These are phyloP conservation scores for Ustilago shanxiensis DNA, from an alignment of 1,284 basidiomycete species.

Conservation along the genomic window DNA sequence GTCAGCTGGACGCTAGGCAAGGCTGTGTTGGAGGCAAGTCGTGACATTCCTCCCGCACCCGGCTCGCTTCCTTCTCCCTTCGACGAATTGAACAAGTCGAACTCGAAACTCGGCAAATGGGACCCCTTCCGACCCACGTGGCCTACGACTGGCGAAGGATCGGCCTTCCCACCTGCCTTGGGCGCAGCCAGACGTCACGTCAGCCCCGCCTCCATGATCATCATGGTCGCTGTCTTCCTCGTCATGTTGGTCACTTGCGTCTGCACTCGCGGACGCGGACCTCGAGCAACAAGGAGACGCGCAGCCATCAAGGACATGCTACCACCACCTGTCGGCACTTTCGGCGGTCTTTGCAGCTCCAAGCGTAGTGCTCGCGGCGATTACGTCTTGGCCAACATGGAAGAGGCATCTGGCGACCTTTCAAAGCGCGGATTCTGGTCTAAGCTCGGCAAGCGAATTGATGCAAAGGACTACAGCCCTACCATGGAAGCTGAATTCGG, in stretches of 20 bases:
- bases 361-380: slow-evolving; percentile 53
- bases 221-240: slow-evolving; percentile 46
- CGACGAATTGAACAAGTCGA: slow-evolving; percentile 43
- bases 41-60: slow-evolving; percentile 56
- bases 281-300: slow-evolving; percentile 46
- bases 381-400: slow-evolving; percentile 64
- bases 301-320: slow-evolving; percentile 53
- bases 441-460: slow-evolving; percentile 42
- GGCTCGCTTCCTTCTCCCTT: slow-evolving; percentile 47
- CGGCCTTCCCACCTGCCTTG: slow-evolving; percentile 44
- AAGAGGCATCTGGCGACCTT: slow-evolving; percentile 50
- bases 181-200: slow-evolving; percentile 29
- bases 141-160: slow-evolving; percentile 51
- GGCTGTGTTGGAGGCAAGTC: slow-evolving; percentile 96
- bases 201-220: slow-evolving; percentile 37
- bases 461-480: slow-evolving; percentile 42
- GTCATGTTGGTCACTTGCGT: slow-evolving; percentile 47
- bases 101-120: slow-evolving; percentile 47
- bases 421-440: slow-evolving; percentile 45
- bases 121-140: slow-evolving; percentile 45
- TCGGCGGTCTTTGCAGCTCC: slow-evolving; percentile 43
- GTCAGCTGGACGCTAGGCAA: slow-evolving; percentile 98
- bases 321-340: slow-evolving; percentile 53
- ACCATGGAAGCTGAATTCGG: slow-evolving; percentile 50
- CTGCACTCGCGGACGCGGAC: slow-evolving; percentile 52